A percentile compares a stretch with the other conserved stretches of the same genome.
Conservation (phyloP, 139 green algal genomes). For the Chlamydomonas sp. region DNA sequence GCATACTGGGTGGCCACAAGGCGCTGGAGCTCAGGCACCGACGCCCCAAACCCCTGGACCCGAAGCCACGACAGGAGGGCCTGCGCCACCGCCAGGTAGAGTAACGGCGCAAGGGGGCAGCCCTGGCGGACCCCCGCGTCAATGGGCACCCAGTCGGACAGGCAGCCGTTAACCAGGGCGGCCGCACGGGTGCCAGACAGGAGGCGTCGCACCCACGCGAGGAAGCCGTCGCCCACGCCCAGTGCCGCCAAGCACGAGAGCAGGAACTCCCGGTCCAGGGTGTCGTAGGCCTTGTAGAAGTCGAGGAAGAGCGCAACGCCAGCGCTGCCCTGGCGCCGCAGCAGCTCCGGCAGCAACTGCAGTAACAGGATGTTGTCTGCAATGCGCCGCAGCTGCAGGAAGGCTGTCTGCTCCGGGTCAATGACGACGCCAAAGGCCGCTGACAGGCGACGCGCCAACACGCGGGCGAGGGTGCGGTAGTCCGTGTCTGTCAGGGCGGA, state of each 20-base stretch:
- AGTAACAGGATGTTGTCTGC: too few relatives aligned
- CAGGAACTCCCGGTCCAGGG: constrained; percentile 36
- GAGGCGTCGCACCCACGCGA: constrained; percentile 27
- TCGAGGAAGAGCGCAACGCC: too few relatives aligned
- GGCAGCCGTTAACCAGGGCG: constrained; percentile 24
- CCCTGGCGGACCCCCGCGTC: constrained; percentile 40
- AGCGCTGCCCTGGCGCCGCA: too few relatives aligned
- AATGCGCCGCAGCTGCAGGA: too few relatives aligned
- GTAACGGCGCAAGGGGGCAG: constrained; percentile 36
- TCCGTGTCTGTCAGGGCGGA: constrained; percentile 50
- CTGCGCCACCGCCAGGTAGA: constrained; percentile 37
- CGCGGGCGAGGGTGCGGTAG: constrained; percentile 40
- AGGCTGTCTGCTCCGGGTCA: too few relatives aligned
- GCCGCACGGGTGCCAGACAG: constrained; percentile 3
- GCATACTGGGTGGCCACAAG: too few relatives aligned
- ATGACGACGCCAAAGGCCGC: not conserved
- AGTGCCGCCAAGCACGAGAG: constrained; percentile 11
- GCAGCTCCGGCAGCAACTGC: too few relatives aligned
- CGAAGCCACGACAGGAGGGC: constrained; percentile 34
- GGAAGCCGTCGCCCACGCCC: constrained; percentile 28
- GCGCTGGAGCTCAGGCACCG: too few relatives aligned
- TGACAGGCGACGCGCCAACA: constrained; percentile 24
- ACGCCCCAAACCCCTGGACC: not conserved
- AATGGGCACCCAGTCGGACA: constrained; percentile 1
- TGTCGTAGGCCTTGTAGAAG: constrained; percentile 43